Percentiles rank a stretch among this genome's conserved stretches.
phyloP scores from a whole-genome alignment of 331 rosid genomes.

The Acacia concinna region DNA sequence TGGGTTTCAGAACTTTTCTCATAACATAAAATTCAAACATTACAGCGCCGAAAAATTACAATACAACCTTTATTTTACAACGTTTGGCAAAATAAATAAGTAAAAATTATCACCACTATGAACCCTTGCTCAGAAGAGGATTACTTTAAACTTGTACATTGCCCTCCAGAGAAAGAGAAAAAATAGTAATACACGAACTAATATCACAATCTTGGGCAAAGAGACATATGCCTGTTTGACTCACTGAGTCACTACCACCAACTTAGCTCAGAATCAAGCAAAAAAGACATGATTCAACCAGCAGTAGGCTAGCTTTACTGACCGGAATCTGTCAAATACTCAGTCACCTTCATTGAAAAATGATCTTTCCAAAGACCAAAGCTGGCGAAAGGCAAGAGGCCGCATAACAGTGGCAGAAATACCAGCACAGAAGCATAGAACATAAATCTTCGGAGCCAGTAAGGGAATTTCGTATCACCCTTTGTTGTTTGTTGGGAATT shows the following conservation, averaged over 20 bases:
- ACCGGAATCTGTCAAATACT: background rate
- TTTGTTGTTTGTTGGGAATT: slow-evolving; percentile 29
- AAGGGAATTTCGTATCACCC: slow-evolving; percentile 32
- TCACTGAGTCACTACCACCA: background rate
- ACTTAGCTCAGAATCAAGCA: background rate
- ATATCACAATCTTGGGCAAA: background rate
- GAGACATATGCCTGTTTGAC: background rate
- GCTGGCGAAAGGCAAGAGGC: slow-evolving; percentile 83
- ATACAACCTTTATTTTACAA: background rate
- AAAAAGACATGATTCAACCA: background rate
- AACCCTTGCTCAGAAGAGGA: background rate
- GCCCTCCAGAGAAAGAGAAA: background rate
- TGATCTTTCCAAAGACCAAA: slow-evolving; percentile 72
- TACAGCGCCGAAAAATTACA: background rate
- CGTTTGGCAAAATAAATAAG: background rate
- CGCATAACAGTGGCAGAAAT: slow-evolving; percentile 70
- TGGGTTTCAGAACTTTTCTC: too few relatives aligned
- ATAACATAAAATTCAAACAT: background rate
- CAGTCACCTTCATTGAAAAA: slow-evolving; percentile 31
- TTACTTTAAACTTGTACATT: background rate
- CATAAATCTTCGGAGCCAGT: slow-evolving; percentile 59
- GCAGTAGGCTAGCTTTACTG: background rate
- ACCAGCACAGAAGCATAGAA: slow-evolving; percentile 51
- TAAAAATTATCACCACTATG: background rate
- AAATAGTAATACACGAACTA: background rate